Base-by-base conservation (phyloP, 805 yeast genomes). In the Sugiyamaella americana region DNA sequence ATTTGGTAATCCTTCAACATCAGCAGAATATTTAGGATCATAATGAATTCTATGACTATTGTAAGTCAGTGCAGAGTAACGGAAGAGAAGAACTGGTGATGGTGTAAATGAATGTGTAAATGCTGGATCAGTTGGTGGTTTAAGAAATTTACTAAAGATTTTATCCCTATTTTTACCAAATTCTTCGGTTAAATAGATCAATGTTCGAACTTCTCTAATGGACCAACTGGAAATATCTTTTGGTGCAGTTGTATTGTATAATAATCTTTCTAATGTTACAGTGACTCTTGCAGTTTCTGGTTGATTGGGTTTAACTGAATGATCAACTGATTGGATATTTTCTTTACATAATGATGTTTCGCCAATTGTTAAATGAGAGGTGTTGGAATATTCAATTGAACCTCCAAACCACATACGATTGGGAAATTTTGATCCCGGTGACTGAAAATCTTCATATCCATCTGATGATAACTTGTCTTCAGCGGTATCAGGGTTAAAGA, bases 11-110 rank as follows among this genome's bases (percentile, higher is more conserved):
- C 75, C 71, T 58, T 91, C 98, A 1, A 56, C 57, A 0, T 59
- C 47, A 2, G 45, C 54, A 5, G 87, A 73, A 60, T 85, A 86
- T 1, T 53, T 52, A 4, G 63, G 60, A 58, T 86, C 85, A 62
- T 79, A 81, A 65, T 91, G 98, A 35, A 91, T 86, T 48, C 75
- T 73, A 64, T 91, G 98, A 2, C 94, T 72, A 61, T 91, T 91
- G 66, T 80, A 81, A 1, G 93, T 81, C 44, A 93, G 62, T 10
- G 86, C 82, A 39, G 91, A 80, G 65, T 80, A 85, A 51, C 87
- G 67, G 53, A 79, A 72, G 30, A 79, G 68, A 35, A 77, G 70
- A 5, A 69, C 58, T 45, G 66, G 64, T 4, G 75, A 58, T 37
- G 76, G 74, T 19, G 46, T 65, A 37, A 70, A 57, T 19, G 53